Evolutionary conservation across 2,329 filamentous ascomycete species (phyloP), one percentile per base, ranked within the genome.

Genomic region (Thelonectria blattea): DNA sequence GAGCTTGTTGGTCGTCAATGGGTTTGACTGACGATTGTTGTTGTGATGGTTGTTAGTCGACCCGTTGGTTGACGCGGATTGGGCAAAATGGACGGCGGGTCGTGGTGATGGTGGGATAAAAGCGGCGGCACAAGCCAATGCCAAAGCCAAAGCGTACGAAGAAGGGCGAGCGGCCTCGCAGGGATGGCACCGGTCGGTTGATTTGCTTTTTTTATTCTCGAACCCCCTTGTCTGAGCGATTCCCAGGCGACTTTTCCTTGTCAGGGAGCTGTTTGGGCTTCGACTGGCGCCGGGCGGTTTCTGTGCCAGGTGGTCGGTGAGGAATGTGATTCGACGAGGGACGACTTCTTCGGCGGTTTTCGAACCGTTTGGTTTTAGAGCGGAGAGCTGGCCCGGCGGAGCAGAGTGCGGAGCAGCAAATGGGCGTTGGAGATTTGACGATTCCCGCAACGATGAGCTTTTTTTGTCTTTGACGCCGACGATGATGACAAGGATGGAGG

Each of bases 231-330:
- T 66, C 61, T 47, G 34, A 37, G 55, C 54, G 61, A 66, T 65
- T 61, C 63, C 65, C 62, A 46, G 56, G 24, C 50, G 30, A 42
- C 48, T 61, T 48, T 57, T 57, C 58, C 64, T 62, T 64, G 58
- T 62, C 52, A 60, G 54, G 54, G 62, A 60, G 64, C 62, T 71
- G 64, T 71, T 66, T 70, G 68, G 67, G 62, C 64, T 65, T 65
- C 63, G 67, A 56, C 61, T 71, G 65, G 65, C 68, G 68, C 68
- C 61, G 64, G 61, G 67, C 67, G 62, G 58, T 66, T 68, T 67
- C 63, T 67, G 68, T 65, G 65, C 68, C 68, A 71, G 58, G 67
- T 66, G 65, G 67, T 62, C 61, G 68, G 68, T 62, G 68, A 71
- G 68, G 61, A 68, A 69, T 71, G 64, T 71, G 68, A 71, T 71